A percentile compares a stretch with the other conserved stretches of the same genome.
Evolutionary conservation across 2,329 filamentous ascomycete species (phyloP).

Genomic region (Corinectria fuckeliana): DNA sequence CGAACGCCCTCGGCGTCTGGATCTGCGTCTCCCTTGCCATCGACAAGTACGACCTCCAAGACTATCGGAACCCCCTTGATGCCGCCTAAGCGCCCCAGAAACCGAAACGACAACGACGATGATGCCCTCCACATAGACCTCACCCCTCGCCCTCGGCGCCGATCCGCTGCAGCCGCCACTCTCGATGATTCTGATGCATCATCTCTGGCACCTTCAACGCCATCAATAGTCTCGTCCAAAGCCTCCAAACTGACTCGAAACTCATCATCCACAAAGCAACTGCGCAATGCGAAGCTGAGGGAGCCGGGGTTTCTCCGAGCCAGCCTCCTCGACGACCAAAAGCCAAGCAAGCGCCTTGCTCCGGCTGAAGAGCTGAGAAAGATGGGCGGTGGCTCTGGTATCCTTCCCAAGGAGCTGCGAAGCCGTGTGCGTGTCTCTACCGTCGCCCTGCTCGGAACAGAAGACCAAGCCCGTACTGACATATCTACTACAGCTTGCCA

Average conservation of each 20-base stretch:
- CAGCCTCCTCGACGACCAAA: neutral
- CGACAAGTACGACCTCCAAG: neutral
- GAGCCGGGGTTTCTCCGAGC: slow-evolving; percentile 4
- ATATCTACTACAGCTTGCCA: neutral
- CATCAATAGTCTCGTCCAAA: slow-evolving; percentile 5
- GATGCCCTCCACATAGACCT: neutral
- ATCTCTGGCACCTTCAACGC: slow-evolving; percentile 1
- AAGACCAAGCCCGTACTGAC: neutral
- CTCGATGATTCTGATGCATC: neutral
- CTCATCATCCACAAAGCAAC: neutral
- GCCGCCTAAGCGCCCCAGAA: neutral
- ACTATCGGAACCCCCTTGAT: neutral
- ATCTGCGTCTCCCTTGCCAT: neutral
- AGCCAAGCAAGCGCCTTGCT: neutral
- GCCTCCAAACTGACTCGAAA: slow-evolving; percentile 8
- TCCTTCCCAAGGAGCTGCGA: slow-evolving; percentile 2
- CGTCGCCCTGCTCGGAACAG: neutral
- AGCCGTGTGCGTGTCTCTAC: neutral
- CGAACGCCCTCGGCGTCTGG: neutral
- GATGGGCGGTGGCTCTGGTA: neutral
- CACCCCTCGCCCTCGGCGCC: neutral
- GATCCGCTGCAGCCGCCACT: neutral
- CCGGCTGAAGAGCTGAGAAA: neutral
- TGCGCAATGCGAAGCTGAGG: slow-evolving; percentile 4
- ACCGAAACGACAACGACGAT: neutral